Evolutionary conservation across 495 filamentous ascomycete species (phyloP), one percentile per base, ranked within the genome.

Genomic region (Aspergillus campestris): DNA sequence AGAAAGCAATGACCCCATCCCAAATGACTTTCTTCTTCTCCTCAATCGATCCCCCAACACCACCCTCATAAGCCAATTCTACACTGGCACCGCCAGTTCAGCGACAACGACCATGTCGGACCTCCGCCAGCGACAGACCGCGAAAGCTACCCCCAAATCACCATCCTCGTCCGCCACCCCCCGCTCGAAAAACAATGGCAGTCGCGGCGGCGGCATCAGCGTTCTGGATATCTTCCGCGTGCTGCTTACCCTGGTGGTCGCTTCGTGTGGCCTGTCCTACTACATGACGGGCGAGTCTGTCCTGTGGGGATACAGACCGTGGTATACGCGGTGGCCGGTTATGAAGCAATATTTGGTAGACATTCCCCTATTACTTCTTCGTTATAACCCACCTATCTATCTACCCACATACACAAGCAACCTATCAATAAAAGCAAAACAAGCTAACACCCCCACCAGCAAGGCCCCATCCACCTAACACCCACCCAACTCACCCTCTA

Each of bases 191-290:
- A 55, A 49, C 52, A 47, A 42, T 8, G 47, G 47, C 33, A 38
- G 40, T 8, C 31, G 56, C 11, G 51, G 59, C 31, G 51, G 31
- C 38, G 59, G 58, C 31, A 73, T 83, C 61, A 72, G 76, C 44
- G 58, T 81, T 42, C 45, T 90, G 35, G 92, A 98, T 67, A 64
- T 91, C 40, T 57, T 92, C 42, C 82, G 91, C 45, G 70, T 92
- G 6, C 49, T 94, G 14, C 75, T 72, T 6, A 84, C 85, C 28
- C 60, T 92, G 12, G 50, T 86, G 38, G 56, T 92, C 38, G 77
- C 87, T 38, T 85, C 79, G 15, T 75, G 71, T 49, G 76, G 78
- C 4, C 71, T 91, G 37, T 89, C 84, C 65, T 95, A 89, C 62
- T 83, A 94, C 49, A 70, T 90, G 51, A 94, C 86, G 1, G 65